Evolutionary conservation across 208 protist genomes (phyloP), one percentile per base, ranked within the genome.

Genomic region (Trypanosoma avium): DNA sequence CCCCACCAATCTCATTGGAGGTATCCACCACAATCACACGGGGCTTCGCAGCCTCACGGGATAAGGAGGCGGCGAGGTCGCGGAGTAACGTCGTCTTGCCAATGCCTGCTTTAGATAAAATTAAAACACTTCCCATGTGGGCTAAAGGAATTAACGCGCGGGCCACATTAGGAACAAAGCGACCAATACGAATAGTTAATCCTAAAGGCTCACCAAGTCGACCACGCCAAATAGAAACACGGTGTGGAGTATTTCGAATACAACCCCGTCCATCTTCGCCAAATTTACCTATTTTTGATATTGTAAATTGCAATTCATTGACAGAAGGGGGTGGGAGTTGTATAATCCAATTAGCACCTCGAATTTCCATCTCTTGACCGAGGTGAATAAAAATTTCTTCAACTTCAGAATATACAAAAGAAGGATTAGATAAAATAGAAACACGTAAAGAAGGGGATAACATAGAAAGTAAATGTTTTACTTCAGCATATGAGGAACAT

Each of bases 81-180:
- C 96, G 81, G 43, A 98, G 66, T 38, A 97, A 54, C 7, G 93
- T 98, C 15, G 94, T 98, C 73, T 98, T 98, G 35, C 96, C 96
- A 43, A 91, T 75, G 29, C 95, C 93, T 3, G 95, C 93, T 71
- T 79, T 82, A 9, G 93, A 96, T 1, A 98, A 32, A 33, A 98
- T 82, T 3, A 98, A 74, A 22, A 98, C 35, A 68, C 83, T 92
- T 17, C 90, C 90, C 21, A 40, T 36, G 9, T 32, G 40, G 13
- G 69, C 73, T 8, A 97, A 70, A 7, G 86, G 81, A 29, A 80
- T 26, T 10, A 97, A 57, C 7, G 86, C 80, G 1, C 48, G 50
- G 2, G 85, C 85, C 1, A 81, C 82, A 29, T 89, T 86, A 4
- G 81, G 78, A 0, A 97, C 77, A 57, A 81, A 90, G 40, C 88